These are phyloP conservation scores for Melaleuca alternifolia DNA, from an alignment of 345 rosid genomes.

Conservation along the genomic window DNA sequence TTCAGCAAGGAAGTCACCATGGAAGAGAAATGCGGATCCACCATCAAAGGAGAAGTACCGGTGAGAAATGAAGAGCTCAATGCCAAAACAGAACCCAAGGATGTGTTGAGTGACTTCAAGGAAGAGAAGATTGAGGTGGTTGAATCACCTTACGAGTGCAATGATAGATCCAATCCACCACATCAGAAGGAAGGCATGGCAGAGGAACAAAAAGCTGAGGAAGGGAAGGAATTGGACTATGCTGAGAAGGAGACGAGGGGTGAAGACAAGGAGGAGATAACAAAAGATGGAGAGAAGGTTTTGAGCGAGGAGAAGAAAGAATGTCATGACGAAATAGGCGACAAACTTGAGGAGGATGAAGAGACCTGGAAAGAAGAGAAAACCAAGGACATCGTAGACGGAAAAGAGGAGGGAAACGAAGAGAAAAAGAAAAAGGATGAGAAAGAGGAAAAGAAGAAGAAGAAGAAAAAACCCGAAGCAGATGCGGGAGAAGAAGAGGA, in stretches of 20 bases:
- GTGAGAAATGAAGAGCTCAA: neutral
- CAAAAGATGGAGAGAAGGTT: neutral
- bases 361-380: neutral
- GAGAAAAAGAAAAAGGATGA: neutral
- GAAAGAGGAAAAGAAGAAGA: neutral
- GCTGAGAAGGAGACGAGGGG: neutral
- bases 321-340: neutral
- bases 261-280: neutral
- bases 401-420: neutral
- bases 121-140: neutral
- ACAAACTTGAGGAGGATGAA: neutral
- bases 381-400: neutral
- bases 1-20: neutral
- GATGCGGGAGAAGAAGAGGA: neutral
- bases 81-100: neutral
- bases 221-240: neutral
- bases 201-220: neutral
- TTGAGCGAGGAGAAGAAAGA: neutral
- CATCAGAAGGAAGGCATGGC: neutral
- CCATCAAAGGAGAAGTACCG: neutral
- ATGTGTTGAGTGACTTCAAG: neutral
- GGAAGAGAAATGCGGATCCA: neutral
- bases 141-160: neutral
- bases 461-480: neutral
- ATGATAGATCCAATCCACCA: neutral